Evolutionary conservation across 2,329 filamentous ascomycete genomes (phyloP), one percentile per base, ranked within the genome.

Genomic region (Ascochyta viciae-villosae): DNA sequence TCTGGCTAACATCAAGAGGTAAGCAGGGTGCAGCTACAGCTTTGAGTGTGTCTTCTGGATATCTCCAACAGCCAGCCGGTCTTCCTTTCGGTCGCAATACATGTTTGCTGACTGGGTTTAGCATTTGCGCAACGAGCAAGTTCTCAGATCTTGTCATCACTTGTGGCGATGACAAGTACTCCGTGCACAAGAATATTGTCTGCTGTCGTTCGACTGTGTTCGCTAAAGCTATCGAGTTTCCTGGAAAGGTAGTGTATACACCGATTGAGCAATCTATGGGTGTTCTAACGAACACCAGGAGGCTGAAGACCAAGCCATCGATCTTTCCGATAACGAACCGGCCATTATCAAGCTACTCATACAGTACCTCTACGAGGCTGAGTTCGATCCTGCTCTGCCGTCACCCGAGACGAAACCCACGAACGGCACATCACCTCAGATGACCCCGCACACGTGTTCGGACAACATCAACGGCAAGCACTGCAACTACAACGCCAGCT

Each of bases 361-460:
- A 2, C 37, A 62, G 27, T 67, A 57, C 37, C 29, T 66, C 31
- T 67, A 66, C 50, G 53, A 65, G 33, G 35, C 35, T 24, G 60
- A 62, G 1, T 66, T 65, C 27, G 40, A 49, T n/a, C 43, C 33
- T 15, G 7, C 16, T 12, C 23, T 29, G 6, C 40, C 40, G 8
- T 23, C 37, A 13, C 37, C 37, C 16, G 10, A 23, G 23, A 29
- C 12, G 8, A n/a, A 35, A 7, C 15, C n/a, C n/a, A n/a, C 3
- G 13, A 35, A 35, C 33, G 15, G 13, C n/a, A 35, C 7, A 35
- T 9, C n/a, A n/a, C 15, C 15, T 9, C 33, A 35, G n/a, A 16
- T 2, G 15, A 9, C 24, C 12, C 40, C 16, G 23, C 24, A 42
- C 15, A 39, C 19, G 2, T 23, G 37, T 39, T 6, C 9, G 19